Percentiles rank a stretch among this genome's conserved stretches.
These are phyloP conservation scores for Verticillium tricorpus DNA, from an alignment of 2,329 filamentous ascomycete genomes.

Conservation along the genomic window DNA sequence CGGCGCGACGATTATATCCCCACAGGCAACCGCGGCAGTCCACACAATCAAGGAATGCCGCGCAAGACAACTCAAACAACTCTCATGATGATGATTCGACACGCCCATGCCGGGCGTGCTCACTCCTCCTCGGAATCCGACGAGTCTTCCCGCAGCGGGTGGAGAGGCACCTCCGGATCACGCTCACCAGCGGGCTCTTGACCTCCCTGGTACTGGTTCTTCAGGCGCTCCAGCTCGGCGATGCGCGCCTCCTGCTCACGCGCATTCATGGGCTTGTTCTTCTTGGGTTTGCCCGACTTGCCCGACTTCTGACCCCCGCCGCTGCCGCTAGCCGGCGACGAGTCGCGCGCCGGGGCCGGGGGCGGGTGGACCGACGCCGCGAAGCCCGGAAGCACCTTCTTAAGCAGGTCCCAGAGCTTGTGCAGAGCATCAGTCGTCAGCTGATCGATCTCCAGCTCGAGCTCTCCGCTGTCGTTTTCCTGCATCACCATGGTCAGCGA, in stretches of 20 bases:
- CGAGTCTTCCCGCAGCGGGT: slow-evolving; percentile 27
- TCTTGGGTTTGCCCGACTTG: slow-evolving; percentile 52
- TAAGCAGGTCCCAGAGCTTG: slow-evolving; percentile 45
- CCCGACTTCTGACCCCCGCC: slow-evolving; percentile 24
- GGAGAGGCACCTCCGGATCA: slow-evolving; percentile 11
- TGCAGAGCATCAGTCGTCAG: slow-evolving; percentile 50
- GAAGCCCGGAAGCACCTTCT: slow-evolving; percentile 33
- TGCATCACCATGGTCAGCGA: slow-evolving; percentile 17
- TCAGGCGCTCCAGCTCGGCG: slow-evolving; percentile 51
- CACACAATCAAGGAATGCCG: not conserved
- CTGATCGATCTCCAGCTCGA: slow-evolving; percentile 56
- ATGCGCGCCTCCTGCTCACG: slow-evolving; percentile 64
- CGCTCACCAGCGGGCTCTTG: slow-evolving; percentile 20
- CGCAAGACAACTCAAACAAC: not conserved
- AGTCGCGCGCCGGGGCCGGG: slow-evolving; percentile 11
- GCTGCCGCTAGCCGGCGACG: slow-evolving; percentile 24
- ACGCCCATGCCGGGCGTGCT: not conserved
- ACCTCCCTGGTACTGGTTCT: slow-evolving; percentile 36
- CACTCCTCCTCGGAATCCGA: slow-evolving; percentile 43
- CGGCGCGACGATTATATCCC: not conserved
- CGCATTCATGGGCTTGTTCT: slow-evolving; percentile 74
- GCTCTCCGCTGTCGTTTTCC: slow-evolving; percentile 56
- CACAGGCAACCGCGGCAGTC: not conserved
- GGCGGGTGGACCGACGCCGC: slow-evolving; percentile 11
- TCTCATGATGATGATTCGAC: not conserved